Evolutionary conservation across 129 eudicot genomes (phyloP), one percentile per base, ranked within the genome.

Genomic region (Escallonia rubra): DNA sequence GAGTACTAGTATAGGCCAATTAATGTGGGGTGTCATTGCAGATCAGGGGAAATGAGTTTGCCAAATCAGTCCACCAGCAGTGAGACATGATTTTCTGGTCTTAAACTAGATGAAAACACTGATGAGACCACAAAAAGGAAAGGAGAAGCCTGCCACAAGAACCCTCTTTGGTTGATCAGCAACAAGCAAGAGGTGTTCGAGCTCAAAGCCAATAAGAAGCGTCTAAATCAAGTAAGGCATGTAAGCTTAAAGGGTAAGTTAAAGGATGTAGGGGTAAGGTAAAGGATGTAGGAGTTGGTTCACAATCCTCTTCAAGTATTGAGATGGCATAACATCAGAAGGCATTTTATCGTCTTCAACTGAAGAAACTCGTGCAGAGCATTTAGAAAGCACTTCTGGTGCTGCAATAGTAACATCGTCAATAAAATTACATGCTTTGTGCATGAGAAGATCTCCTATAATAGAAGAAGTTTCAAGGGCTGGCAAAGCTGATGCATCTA

Each of bases 41-140:
- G 95, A 87, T 74, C 87, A 5, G 91, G 79, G 40, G 85, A 78
- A 67, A 81, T 57, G 70, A 83, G 77, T 67, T 90, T 89, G 13
- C 69, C 96, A 3, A 76, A 71, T 79, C 90, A 84, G 77, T 89
- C 95, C 59, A 72, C 81, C 3, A 80, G 87, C 66, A 86, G 90
- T 38, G 98, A 89, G 62, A 49, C 88, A 41, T 89, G 92, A 95
- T 93, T 84, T 83, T 89, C 98, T 47, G 96, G 90, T 68, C 83
- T 83, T 70, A 94, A 91, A 71, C 81, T 67, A 3, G 95, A 82
- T 59, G 93, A 87, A 73, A 72, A 70, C 56, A 74, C 48, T 63
- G 81, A 65, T 48, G 79, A 69, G 38, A 61, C 64, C 40, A 59
- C 43, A 72, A 81, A 71, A 74, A 72, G 45, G 74, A 72, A 54